Evolutionary conservation across 495 filamentous ascomycete species (phyloP).

Genomic region (Stereocaulon alpinum): DNA sequence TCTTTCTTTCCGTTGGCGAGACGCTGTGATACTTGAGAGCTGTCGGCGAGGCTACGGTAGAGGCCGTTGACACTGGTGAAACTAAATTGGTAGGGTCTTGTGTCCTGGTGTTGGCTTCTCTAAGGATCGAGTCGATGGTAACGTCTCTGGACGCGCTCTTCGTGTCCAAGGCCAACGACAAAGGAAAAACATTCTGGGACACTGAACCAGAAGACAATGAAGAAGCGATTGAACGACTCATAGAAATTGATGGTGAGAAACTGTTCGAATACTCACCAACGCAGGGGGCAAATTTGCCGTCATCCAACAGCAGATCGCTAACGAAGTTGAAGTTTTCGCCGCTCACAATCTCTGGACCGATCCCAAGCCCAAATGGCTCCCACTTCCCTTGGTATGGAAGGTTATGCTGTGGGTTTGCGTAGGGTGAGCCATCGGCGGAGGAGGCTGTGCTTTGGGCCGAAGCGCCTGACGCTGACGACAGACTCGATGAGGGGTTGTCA

Average conservation of each 20-base stretch:
- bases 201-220: conserved; percentile 28
- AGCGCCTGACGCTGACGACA: conserved; percentile 66
- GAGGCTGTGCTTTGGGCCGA: conserved; percentile 63
- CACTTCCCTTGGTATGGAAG: conserved; percentile 49
- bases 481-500: conserved; percentile 39
- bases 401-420: conserved; percentile 51
- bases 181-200: conserved; percentile 19
- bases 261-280: conserved; percentile 67
- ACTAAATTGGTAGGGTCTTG: conserved; percentile 25
- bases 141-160: conserved; percentile 16
- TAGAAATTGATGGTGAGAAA: conserved; percentile 21
- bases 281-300: conserved; percentile 54
- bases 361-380: conserved; percentile 52
- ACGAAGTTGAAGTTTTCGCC: conserved; percentile 51
- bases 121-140: conserved; percentile 24
- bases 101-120: conserved; percentile 24
- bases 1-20: conserved; percentile 21
- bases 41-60: conserved; percentile 22
- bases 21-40: conserved; percentile 9
- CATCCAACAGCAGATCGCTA: conserved; percentile 40
- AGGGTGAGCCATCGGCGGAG: conserved; percentile 73
- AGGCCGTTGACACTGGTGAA: conserved; percentile 23
- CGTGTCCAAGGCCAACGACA: conserved; percentile 14
- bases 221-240: conserved; percentile 7
- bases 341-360: conserved; percentile 58